Evolutionary conservation across 139 green algal species (phyloP), one percentile per base, ranked within the genome.

Genomic region (Micromonas commoda): DNA sequence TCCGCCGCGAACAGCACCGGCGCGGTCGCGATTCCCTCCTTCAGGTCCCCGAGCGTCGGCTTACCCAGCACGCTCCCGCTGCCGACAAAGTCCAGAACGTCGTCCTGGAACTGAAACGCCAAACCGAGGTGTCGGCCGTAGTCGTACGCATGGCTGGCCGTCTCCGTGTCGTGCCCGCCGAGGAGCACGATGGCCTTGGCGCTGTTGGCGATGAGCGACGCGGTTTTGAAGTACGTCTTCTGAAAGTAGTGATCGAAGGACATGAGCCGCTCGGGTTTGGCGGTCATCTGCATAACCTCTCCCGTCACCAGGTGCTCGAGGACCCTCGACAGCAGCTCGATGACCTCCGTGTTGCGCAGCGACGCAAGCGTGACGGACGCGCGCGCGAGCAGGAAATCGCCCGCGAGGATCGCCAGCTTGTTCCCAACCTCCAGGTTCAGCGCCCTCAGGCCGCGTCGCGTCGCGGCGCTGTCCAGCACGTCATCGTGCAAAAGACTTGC

Each of bases 191-290:
- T 68, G 9, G 72, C 72, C 53, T 91, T 89, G 29, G 81, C 83
- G 77, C 87, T 93, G 88, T 98, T 96, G 28, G 94, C 92, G 83
- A 99, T 93, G 28, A 99, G 87, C 0, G 88, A 93, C 0, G 93
- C 96, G 0, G 96, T 99, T 85, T 99, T 99, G 84, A 87, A 95
- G 82, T 92, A 98, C 0, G 93, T 97, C 84, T 98, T 98, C 29
- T 88, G 71, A 51, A 91, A 57, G 82, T 97, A 97, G 60, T 94
- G 85, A 4, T 96, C 89, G 85, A 97, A 80, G 51, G 77, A 85
- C 16, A 88, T 71, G 0, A 91, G 78, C 45, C 94, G 76, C 32
- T 95, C 88, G 21, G 76, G 31, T 0, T 83, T 85, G 1, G 87
- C 87, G 5, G 89, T 96, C 90, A 98, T 94, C 91, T 98, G 89